Evolutionary conservation across 2,329 filamentous ascomycete species (phyloP).

Genomic region (Venturia asperata): DNA sequence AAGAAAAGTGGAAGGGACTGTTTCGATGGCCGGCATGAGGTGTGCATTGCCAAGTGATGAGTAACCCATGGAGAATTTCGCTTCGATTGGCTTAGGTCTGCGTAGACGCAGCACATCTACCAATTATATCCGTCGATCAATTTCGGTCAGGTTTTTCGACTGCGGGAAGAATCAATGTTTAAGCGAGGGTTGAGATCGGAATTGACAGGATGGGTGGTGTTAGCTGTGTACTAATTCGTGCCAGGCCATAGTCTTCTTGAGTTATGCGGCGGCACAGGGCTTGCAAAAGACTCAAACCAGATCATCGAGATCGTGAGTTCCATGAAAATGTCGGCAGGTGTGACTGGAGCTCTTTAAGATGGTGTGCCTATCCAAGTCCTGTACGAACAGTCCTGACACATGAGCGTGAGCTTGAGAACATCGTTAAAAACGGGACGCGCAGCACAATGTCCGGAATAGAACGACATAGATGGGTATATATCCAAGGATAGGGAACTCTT

Average conservation of each 20-base stretch:
- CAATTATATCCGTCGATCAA: background rate
- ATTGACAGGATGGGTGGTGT: no score
- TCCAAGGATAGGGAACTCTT: background rate
- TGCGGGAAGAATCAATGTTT: no score
- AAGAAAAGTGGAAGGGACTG: no score
- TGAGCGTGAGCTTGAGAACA: background rate
- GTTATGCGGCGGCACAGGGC: background rate
- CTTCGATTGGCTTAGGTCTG: background rate
- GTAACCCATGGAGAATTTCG: background rate
- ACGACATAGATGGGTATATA: background rate
- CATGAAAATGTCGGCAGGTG: background rate
- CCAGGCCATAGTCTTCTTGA: no score
- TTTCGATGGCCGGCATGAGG: background rate
- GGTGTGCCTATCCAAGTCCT: no score
- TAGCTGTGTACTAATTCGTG: no score
- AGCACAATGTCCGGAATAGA: background rate
- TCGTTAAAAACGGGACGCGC: background rate
- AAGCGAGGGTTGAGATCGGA: no score
- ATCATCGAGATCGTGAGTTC: background rate
- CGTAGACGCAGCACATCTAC: background rate
- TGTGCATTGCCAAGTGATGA: constrained; percentile 7
- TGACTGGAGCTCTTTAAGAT: background rate
- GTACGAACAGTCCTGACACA: background rate
- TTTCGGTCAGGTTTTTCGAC: background rate
- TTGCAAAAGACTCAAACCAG: background rate